A percentile compares a stretch with the other conserved stretches of the same genome.
Conservation (phyloP, 208 protist genomes). For the Leishmania gerbilli region DNA sequence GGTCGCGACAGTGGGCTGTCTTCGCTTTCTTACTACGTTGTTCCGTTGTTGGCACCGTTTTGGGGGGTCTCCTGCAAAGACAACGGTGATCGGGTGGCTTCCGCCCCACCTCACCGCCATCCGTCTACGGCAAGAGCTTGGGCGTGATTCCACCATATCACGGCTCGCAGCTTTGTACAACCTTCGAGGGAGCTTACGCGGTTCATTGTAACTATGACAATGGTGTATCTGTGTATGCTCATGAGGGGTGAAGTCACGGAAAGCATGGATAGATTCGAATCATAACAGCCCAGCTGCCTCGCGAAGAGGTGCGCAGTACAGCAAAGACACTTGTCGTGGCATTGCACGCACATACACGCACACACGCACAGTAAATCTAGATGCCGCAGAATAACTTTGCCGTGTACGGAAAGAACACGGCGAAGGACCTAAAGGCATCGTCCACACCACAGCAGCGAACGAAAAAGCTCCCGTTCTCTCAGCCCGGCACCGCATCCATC, state of each 20-base stretch:
- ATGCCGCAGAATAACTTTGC: constrained; percentile 35
- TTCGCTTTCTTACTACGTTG: neutral
- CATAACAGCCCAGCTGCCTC: neutral
- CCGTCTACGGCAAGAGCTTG: neutral
- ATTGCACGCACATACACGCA: constrained; percentile 6
- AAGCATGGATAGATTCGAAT: constrained; percentile 36
- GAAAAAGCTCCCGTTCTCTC: neutral
- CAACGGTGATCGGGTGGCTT: neutral
- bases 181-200: neutral
- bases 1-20: neutral
- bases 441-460: neutral
- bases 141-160: neutral
- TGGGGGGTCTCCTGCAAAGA: neutral
- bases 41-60: neutral
- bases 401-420: constrained; percentile 6
- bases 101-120: neutral
- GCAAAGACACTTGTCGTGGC: neutral
- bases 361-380: constrained; percentile 19
- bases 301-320: neutral
- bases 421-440: constrained; percentile 40
- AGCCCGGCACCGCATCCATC: neutral
- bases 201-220: constrained; percentile 34
- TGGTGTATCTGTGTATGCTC: constrained; percentile 30
- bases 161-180: neutral
- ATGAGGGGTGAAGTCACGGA: constrained; percentile 26